Evolutionary conservation across 2,329 filamentous ascomycete species (phyloP), one percentile per base, ranked within the genome.

Genomic region (Fusarium drepaniforme): DNA sequence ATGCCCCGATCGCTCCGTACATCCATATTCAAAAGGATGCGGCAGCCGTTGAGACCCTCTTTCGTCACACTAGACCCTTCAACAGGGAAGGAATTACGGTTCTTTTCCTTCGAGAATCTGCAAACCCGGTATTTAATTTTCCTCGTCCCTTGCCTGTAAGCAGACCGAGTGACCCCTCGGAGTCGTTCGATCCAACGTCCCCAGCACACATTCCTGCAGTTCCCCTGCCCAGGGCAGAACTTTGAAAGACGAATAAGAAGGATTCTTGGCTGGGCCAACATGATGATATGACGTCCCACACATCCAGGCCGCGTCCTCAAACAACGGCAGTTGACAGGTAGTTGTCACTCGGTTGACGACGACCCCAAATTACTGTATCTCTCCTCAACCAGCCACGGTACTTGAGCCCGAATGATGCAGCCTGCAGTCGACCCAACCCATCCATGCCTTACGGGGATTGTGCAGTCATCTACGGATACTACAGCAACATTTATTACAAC

Each of bases 31-130:
- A 62, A 66, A 51, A 21, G 44, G 38, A 30, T 28, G 57, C 28
- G 46, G 56, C 25, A 49, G 21, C 53, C 25, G 63, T 60, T 49
- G 60, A 66, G 64, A 61, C 49, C 58, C 71, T 70, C 49, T 65
- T 42, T 64, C 51, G 65, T 73, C 62, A 67, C 65, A 59, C 69
- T 53, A 16, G 37, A 42, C 37, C 56, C 40, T 67, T 64, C n/a
- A 46, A 62, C 59, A 65, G 72, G 73, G 61, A 58, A 38, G 73
- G 61, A 58, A 42, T 44, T 16, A 57, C 53, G 33, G 64, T 75
- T 67, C 60, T 65, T 75, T 71, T 75, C 49, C 66, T 75, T 75
- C 73, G 70, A 75, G 73, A 75, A 75, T 37, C 51, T 37, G 35
- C 51, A 35, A 46, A 44, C 38, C 63, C 51, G 63, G 63, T 56